A percentile compares a stretch with the other conserved stretches of the same genome.
These are phyloP conservation scores for Novymonas esmeraldas DNA, from an alignment of 208 protist genomes.

Conservation along the genomic window DNA sequence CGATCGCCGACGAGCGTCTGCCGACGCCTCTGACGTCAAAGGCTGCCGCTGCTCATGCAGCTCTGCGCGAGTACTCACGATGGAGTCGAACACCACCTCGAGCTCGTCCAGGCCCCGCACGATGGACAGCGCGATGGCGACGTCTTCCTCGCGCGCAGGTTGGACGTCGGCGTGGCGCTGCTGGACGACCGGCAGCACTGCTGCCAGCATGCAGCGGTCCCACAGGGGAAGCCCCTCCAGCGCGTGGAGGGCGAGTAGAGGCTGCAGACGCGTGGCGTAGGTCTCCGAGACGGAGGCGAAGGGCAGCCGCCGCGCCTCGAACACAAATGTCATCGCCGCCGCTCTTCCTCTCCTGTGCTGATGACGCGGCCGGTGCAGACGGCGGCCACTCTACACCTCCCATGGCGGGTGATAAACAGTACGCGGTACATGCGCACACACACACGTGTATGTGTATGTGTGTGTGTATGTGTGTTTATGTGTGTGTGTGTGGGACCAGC, in stretches of 20 bases:
- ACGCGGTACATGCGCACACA: neutral
- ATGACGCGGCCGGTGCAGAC: neutral
- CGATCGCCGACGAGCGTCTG: too few species aligned
- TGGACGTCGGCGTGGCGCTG: too few species aligned
- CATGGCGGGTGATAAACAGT: neutral
- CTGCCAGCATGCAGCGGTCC: conserved; percentile 61
- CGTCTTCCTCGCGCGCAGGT: too few species aligned
- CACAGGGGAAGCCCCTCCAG: conserved; percentile 48
- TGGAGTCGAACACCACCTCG: conserved; percentile 60
- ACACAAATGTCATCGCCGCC: conserved; percentile 86
- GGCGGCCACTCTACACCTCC: too few species aligned
- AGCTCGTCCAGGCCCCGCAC: conserved; percentile 64
- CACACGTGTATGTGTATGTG: neutral
- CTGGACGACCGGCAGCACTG: conserved; percentile 58
- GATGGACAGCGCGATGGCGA: conserved; percentile 46
- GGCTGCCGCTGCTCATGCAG: conserved; percentile 1
- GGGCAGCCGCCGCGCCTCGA: conserved; percentile 67
- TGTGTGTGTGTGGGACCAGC: conserved; percentile 3
- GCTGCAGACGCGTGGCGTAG: conserved; percentile 14
- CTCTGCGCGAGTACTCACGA: conserved; percentile 19
- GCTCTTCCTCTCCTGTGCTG: too few species aligned
- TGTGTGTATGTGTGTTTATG: neutral
- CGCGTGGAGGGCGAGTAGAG: conserved; percentile 2
- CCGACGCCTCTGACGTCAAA: neutral
- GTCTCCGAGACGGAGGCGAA: conserved; percentile 45